Percentiles rank a stretch among this genome's conserved stretches.
Conservation (phyloP, 2,329 filamentous ascomycete species). For the Cladophialophora bantiana region DNA sequence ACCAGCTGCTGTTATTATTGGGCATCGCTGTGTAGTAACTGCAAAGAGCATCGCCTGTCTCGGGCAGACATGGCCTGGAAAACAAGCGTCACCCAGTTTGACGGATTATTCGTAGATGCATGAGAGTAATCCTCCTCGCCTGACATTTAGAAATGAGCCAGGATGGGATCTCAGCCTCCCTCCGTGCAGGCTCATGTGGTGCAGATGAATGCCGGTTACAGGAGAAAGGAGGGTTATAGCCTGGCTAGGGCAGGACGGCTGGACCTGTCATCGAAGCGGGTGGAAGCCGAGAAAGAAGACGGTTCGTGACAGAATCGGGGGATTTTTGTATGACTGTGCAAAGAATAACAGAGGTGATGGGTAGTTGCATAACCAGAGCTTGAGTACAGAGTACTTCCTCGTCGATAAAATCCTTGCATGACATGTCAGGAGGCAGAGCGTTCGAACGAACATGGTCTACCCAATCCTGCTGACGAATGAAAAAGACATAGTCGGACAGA, state of each 20-base stretch:
- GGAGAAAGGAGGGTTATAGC: constrained; percentile 24
- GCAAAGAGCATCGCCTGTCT: constrained; percentile 11
- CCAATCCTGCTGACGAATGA: background rate
- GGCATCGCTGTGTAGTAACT: background rate
- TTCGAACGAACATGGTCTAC: background rate
- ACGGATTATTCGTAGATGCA: background rate
- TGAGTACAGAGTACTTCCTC: constrained; percentile 5
- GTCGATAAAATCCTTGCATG: constrained; percentile 5
- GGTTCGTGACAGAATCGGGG: constrained; percentile 41
- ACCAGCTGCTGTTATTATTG: background rate
- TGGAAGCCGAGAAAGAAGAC: constrained; percentile 36
- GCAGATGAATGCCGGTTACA: constrained; percentile 19
- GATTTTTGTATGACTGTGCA: constrained; percentile 40
- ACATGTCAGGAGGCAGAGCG: background rate
- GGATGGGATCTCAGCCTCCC: constrained; percentile 20
- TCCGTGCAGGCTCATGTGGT: constrained; percentile 16
- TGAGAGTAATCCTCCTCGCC: background rate
- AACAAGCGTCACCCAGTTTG: background rate
- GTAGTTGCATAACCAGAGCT: constrained; percentile 28
- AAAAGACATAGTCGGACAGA: background rate
- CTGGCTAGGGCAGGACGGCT: constrained; percentile 30
- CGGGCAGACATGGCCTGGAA: background rate
- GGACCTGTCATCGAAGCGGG: constrained; percentile 39
- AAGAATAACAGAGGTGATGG: constrained; percentile 26
- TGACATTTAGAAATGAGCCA: constrained; percentile 24